phyloP scores from a whole-genome alignment of 2,329 filamentous ascomycete genomes.

The Byssothecium circinans region DNA sequence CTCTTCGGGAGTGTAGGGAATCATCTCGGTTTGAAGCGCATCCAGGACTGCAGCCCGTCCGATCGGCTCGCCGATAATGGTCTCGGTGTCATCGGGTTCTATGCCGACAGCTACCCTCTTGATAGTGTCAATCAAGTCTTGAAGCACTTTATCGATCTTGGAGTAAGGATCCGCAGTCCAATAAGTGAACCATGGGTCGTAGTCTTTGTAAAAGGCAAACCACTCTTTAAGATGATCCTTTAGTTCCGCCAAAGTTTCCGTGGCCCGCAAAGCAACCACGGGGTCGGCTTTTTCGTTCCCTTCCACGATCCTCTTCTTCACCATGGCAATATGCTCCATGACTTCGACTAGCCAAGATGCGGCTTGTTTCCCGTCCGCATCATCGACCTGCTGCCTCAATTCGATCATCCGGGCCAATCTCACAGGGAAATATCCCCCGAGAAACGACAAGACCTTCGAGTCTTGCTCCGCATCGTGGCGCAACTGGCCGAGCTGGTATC shows the following conservation, averaged over 20 bases:
- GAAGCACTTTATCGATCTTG: conserved; percentile 43
- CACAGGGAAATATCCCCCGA: conserved; percentile 46
- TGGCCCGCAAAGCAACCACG: conserved; percentile 52
- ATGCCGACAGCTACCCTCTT: conserved; percentile 51
- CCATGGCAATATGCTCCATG: conserved; percentile 34
- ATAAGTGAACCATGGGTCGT: conserved; percentile 61
- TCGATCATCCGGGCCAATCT: conserved; percentile 52
- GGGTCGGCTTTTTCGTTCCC: conserved; percentile 42
- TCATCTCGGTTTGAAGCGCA: conserved; percentile 60
- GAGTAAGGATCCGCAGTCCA: conserved; percentile 55
- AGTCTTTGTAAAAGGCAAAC: conserved; percentile 56
- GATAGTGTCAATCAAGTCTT: conserved; percentile 43
- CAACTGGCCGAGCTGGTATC: conserved; percentile 36
- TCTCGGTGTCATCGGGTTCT: conserved; percentile 47
- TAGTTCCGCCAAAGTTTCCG: conserved; percentile 48
- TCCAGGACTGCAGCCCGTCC: conserved; percentile 54
- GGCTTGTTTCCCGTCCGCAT: conserved; percentile 48
- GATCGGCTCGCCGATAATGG: conserved; percentile 61
- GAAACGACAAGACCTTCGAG: conserved; percentile 43
- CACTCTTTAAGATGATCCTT: conserved; percentile 50
- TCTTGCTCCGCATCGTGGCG: conserved; percentile 45
- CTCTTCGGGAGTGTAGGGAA: conserved; percentile 61
- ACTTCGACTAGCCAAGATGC: conserved; percentile 49
- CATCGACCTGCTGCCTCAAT: conserved; percentile 49
- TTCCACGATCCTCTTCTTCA: conserved; percentile 40